phyloP scores from a whole-genome alignment of 2,329 filamentous ascomycete genomes.

The Celoporthe dispersa region DNA sequence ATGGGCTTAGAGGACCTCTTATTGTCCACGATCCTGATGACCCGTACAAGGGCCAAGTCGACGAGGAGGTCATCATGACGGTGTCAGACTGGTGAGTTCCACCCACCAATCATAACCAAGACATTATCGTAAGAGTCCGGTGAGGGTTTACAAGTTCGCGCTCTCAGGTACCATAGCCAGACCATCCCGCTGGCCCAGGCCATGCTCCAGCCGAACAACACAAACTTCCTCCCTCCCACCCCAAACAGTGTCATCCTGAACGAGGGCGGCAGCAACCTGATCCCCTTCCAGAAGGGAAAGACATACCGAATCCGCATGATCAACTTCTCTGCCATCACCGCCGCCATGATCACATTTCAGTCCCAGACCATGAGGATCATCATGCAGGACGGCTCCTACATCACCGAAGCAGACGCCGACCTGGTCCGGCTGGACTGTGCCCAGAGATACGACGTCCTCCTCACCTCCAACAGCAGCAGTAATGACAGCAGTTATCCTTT shows the following conservation, averaged over 20 bases:
- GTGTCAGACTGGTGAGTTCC: conserved; percentile 43
- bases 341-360: conserved; percentile 49
- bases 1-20: conserved; percentile 61
- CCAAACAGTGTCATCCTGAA: conserved; percentile 49
- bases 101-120: neutral
- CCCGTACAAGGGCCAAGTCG: conserved; percentile 54
- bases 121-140: too few species aligned
- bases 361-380: conserved; percentile 51
- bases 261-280: conserved; percentile 44
- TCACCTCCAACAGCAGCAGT: conserved; percentile 40
- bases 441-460: conserved; percentile 52
- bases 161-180: conserved; percentile 47
- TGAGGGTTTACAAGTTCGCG: conserved; percentile 3
- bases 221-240: conserved; percentile 44
- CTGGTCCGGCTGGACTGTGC: conserved; percentile 48
- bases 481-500: conserved; percentile 48
- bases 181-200: conserved; percentile 42
- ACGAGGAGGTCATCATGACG: conserved; percentile 57
- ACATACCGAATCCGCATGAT: conserved; percentile 54
- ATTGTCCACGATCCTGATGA: conserved; percentile 59
- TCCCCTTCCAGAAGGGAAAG: conserved; percentile 46
- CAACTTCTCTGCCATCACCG: conserved; percentile 49
- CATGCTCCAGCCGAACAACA: conserved; percentile 48
- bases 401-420: conserved; percentile 41
- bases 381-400: conserved; percentile 48